Conservation (phyloP, 164 flowering plant species). For the Magnolia kwangsiensis region DNA sequence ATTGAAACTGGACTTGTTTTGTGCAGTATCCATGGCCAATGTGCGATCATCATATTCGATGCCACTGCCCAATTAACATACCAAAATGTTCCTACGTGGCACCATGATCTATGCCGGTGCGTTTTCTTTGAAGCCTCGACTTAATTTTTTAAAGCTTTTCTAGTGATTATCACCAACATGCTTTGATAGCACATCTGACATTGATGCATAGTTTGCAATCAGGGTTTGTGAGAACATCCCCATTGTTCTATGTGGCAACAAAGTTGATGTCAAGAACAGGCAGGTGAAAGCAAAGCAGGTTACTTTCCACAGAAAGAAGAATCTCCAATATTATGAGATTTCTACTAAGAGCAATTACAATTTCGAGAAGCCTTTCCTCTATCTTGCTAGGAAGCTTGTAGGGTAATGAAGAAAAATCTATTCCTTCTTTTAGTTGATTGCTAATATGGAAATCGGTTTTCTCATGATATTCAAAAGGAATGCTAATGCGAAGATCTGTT, state of each 20-base stretch:
- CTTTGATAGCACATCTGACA: neutral
- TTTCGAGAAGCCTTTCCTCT: conserved; percentile 78
- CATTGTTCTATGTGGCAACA: conserved; percentile 85
- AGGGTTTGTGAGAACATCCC: conserved; percentile 83
- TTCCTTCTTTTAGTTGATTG: neutral
- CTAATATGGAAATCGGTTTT: neutral
- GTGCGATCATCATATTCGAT: conserved; percentile 92
- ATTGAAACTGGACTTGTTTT: neutral
- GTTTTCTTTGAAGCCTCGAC: neutral
- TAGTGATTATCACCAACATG: neutral
- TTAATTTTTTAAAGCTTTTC: neutral
- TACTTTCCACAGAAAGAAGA: conserved; percentile 84
- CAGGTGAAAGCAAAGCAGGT: conserved; percentile 93
- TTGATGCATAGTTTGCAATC: neutral
- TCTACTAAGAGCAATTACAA: conserved; percentile 89
- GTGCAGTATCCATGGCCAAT: conserved; percentile 84
- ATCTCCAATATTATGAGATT: conserved; percentile 77
- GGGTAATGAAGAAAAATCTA: conserved; percentile 39
- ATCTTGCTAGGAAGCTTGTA: conserved; percentile 81
- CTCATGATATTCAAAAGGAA: too few relatives aligned
- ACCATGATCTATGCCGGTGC: conserved; percentile 82
- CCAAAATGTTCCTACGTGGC: conserved; percentile 95
- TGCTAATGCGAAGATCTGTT: neutral
- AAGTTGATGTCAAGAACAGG: conserved; percentile 90
- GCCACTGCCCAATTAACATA: conserved; percentile 85